Conservation (phyloP, 2,329 filamentous ascomycete species). For the Fusarium neocosmosporiellum region DNA sequence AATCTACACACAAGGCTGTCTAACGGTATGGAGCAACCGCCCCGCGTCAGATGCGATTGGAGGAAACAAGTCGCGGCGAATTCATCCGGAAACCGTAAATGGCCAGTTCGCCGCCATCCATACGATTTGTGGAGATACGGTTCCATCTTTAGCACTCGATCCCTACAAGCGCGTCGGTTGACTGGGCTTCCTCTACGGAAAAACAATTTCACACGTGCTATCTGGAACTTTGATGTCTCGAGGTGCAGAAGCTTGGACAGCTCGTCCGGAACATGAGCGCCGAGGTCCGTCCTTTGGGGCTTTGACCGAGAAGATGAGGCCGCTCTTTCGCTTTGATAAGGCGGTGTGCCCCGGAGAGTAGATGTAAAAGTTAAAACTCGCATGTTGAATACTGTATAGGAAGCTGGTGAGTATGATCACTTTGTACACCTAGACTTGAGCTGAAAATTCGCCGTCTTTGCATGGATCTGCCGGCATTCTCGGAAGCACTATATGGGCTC, state of each 20-base stretch:
- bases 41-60: background rate
- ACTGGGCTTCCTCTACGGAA: slow-evolving; percentile 4
- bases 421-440: background rate
- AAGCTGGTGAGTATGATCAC: background rate
- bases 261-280: background rate
- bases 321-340: background rate
- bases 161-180: slow-evolving; percentile 12
- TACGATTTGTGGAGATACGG: slow-evolving; percentile 4
- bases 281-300: background rate
- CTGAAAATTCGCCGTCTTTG: background rate
- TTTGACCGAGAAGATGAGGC: background rate
- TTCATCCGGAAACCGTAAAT: background rate
- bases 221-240: background rate
- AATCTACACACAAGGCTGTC: slow-evolving; percentile 6
- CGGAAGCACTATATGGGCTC: background rate
- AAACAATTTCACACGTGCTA: background rate
- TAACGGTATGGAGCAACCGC: background rate
- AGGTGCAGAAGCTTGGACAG: background rate
- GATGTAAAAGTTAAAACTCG: background rate
- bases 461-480: background rate
- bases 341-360: background rate
- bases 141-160: slow-evolving; percentile 1
- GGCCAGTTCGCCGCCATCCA: background rate
- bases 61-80: background rate
- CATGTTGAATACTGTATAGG: background rate